Base-by-base conservation (phyloP, 306 rosid genomes). In the Vigna hirtella region DNA sequence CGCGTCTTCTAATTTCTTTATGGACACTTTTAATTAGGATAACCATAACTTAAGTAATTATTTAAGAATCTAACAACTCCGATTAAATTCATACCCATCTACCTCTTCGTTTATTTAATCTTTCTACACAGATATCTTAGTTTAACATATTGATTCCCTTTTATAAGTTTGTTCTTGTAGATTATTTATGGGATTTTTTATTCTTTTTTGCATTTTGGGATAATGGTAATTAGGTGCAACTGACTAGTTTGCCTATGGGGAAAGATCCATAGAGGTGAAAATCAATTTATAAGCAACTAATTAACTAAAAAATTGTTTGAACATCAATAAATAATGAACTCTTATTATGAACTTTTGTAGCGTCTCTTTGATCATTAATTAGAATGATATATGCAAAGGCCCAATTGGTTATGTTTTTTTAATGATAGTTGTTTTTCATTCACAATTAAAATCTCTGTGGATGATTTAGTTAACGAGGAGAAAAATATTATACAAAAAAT, bases 1-100 rank as follows among this genome's bases (percentile, higher is more conserved):
- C 64, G 58, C 76, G 72, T 48, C 34, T 55, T 43, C 17, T n/a
- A 42, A 7, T 15, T 51, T 38, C 53, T 82, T 76, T 70, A 50
- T 24, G 42, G 42, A 4, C 10, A 66, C 48, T 59, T 59, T 78
- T 55, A 9, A 53, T 47, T 24, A 24, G 52, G 71, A 48, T 59
- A 17, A 56, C 38, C 40, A 55, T 53, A 16, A 55, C 48, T 16
- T 34, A 4, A 55, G 26, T 45, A 1, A 42, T 57, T 56, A 28
- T 28, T 68, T 45, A n/a, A 55, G 28, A 56, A 38, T 64, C 73
- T 65, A 77, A 15, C 32, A 15, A 50, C 45, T 50, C 9, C n/a
- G 48, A 48, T 61, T 62, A 30, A 74, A 11, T 26, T 26, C 28
- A 2, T 0, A 26, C 28, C 28, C 28, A 14, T 36, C 34, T 50